Evolutionary conservation across 1,139 yeast species (phyloP).

Genomic region (Diutina siamensis): DNA sequence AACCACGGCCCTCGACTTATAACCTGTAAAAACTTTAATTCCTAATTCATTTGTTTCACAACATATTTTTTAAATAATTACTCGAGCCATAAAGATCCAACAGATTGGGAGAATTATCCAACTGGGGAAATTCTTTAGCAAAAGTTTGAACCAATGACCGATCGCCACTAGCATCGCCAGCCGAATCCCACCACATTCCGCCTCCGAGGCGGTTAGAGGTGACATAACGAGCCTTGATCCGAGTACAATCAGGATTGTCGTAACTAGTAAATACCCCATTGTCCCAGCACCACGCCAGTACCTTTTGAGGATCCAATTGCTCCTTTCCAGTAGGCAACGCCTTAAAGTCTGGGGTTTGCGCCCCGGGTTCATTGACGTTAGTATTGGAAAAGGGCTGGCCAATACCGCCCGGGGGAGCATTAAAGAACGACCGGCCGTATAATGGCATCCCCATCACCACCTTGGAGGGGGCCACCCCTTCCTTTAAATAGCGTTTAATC

Average conservation of each 20-base stretch:
- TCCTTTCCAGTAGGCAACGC: slow-evolving; percentile 38
- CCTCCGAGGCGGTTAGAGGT: slow-evolving; percentile 48
- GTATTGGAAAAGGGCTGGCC: slow-evolving; percentile 33
- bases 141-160: slow-evolving; percentile 31
- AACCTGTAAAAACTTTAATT: too few species aligned
- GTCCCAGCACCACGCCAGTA: slow-evolving; percentile 50
- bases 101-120: neutral
- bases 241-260: slow-evolving; percentile 49
- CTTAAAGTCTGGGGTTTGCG: slow-evolving; percentile 44
- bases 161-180: slow-evolving; percentile 43
- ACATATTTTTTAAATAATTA: too few species aligned
- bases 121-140: slow-evolving; percentile 17
- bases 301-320: slow-evolving; percentile 37
- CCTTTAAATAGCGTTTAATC: slow-evolving; percentile 28
- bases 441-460: slow-evolving; percentile 81
- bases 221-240: slow-evolving; percentile 51
- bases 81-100: neutral
- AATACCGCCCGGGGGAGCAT: slow-evolving; percentile 22
- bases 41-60: too few species aligned
- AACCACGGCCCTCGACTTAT: too few species aligned
- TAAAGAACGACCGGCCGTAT: slow-evolving; percentile 63
- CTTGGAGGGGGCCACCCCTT: slow-evolving; percentile 37
- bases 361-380: slow-evolving; percentile 24
- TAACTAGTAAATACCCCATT: slow-evolving; percentile 41
- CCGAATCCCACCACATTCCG: slow-evolving; percentile 92